Evolutionary conservation across 495 filamentous ascomycete genomes (phyloP).

Genomic region (Talaromyces wortmannii): DNA sequence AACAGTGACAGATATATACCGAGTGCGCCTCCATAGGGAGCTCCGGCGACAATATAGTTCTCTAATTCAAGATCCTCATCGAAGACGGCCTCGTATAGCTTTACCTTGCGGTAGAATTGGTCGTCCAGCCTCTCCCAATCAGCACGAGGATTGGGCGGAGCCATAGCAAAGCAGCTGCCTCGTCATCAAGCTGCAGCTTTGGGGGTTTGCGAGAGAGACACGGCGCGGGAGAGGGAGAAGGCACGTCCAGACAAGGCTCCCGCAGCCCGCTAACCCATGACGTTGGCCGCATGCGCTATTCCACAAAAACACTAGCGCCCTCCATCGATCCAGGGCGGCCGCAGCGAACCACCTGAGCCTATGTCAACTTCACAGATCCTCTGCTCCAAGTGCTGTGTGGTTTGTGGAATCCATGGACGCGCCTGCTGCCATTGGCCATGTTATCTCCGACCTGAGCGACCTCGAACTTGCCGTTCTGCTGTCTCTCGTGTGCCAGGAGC

Average conservation of each 20-base stretch:
- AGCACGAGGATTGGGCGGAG: conserved; percentile 61
- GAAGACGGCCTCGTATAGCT: conserved; percentile 88
- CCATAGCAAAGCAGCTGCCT: conserved; percentile 16
- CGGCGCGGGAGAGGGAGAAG: neutral
- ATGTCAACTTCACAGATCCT: neutral
- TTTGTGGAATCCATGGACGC: conserved; percentile 47
- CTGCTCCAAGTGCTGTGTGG: neutral
- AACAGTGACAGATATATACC: conserved; percentile 47
- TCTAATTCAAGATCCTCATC: conserved; percentile 89
- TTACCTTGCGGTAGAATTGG: conserved; percentile 87
- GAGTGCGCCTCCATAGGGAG: conserved; percentile 90
- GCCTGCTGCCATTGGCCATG: conserved; percentile 45
- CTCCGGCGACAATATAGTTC: conserved; percentile 86
- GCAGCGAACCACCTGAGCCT: neutral
- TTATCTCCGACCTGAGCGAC: conserved; percentile 72
- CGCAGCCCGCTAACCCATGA: neutral
- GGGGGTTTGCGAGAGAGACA: neutral
- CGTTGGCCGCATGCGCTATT: neutral
- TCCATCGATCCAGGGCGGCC: neutral
- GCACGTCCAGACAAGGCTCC: neutral
- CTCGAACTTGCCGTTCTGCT: conserved; percentile 82
- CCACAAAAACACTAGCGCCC: neutral
- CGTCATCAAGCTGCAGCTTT: conserved; percentile 1
- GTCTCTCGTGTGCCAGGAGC: conserved; percentile 70
- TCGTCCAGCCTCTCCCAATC: conserved; percentile 92